These are phyloP conservation scores for Starmerella powellii DNA, from an alignment of 805 yeast genomes.

Conservation along the genomic window DNA sequence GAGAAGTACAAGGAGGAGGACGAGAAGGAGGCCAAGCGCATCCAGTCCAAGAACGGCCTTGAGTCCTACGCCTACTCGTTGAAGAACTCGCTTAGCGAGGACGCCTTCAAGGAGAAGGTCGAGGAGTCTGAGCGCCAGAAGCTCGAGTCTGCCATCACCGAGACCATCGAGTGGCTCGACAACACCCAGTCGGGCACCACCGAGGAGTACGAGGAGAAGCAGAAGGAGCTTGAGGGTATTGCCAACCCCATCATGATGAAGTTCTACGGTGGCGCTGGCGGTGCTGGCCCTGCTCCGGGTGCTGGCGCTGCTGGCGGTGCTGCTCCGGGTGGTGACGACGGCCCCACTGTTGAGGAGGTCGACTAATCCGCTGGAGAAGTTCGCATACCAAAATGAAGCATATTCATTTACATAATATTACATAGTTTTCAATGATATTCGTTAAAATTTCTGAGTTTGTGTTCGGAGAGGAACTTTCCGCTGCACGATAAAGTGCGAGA, in stretches of 20 bases:
- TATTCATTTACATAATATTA: not conserved
- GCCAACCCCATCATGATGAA: constrained; percentile 96
- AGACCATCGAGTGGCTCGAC: constrained; percentile 61
- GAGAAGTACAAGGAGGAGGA: constrained; percentile 96
- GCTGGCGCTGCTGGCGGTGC: constrained; percentile 52
- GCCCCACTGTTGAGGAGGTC: constrained; percentile 76
- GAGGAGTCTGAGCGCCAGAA: constrained; percentile 24
- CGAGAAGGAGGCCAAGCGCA: constrained; percentile 86
- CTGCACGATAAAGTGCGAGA: no score
- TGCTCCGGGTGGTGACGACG: constrained; percentile 32
- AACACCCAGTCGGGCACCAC: constrained; percentile 81
- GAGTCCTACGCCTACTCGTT: constrained; percentile 92
- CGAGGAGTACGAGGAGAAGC: constrained; percentile 84
- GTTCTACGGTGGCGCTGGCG: constrained; percentile 79
- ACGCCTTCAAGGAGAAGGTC: constrained; percentile 60
- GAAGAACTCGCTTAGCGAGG: constrained; percentile 69
- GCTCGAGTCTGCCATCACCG: constrained; percentile 25
- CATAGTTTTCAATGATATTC: not conserved
- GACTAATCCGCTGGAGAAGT: constrained; percentile 34
- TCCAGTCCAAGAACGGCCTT: constrained; percentile 85
- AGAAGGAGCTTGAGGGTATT: constrained; percentile 88
- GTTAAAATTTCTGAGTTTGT: no score
- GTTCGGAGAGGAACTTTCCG: no score
- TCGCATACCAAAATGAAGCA: constrained; percentile 2
- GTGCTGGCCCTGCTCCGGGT: constrained; percentile 64